Conservation (phyloP, 345 rosid genomes). For the Kernera saxatilis region DNA sequence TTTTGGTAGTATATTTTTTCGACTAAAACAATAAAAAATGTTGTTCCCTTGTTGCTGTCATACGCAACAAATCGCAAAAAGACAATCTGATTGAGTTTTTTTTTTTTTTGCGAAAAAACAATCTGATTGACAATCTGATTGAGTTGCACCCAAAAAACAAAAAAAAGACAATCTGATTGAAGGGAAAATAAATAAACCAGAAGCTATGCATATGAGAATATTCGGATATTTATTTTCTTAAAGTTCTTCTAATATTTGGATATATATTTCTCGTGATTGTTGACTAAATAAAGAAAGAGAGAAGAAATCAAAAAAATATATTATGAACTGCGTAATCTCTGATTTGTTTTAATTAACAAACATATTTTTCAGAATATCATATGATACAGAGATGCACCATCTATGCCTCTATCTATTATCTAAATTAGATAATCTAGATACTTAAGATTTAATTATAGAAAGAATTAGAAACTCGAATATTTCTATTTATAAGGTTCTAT, state of each 20-base stretch:
- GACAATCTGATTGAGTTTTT: too few relatives aligned
- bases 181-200: background rate
- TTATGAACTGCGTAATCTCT: background rate
- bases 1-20: background rate
- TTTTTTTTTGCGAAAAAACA: too few relatives aligned
- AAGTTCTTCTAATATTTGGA: too few relatives aligned
- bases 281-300: background rate
- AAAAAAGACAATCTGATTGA: background rate
- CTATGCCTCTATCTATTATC: background rate
- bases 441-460: background rate
- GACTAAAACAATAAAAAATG: background rate
- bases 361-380: background rate
- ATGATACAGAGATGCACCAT: background rate
- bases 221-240: too few relatives aligned
- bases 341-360: background rate
- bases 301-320: background rate
- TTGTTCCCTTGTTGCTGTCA: constrained; percentile 21
- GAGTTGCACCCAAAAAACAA: too few relatives aligned
- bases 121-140: background rate
- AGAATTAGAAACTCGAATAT: background rate
- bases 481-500: background rate
- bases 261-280: background rate
- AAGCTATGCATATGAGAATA: constrained; percentile 1
- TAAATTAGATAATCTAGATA: too few relatives aligned
- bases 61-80: constrained; percentile 10